phyloP scores from a whole-genome alignment of 2,329 filamentous ascomycete genomes.

The Parastagonospora nodorum region DNA sequence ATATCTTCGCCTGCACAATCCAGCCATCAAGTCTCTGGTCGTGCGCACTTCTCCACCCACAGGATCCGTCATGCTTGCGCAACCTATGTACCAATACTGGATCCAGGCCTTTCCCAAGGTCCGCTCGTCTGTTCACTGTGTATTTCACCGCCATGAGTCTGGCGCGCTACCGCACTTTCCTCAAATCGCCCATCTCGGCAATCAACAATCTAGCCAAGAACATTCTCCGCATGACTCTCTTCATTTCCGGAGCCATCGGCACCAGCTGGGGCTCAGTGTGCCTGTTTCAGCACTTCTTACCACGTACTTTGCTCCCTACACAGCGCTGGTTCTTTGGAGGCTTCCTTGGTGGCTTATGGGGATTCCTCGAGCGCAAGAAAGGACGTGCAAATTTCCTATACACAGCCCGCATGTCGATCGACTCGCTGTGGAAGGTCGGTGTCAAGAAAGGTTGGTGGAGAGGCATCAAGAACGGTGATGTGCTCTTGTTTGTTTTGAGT shows the following conservation, averaged over 20 bases:
- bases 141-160: conserved; percentile 75
- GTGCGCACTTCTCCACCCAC: conserved; percentile 86
- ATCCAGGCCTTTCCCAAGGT: conserved; percentile 80
- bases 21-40: conserved; percentile 80
- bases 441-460: conserved; percentile 88
- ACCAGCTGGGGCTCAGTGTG: conserved; percentile 89
- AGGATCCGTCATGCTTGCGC: conserved; percentile 83
- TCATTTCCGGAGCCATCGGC: conserved; percentile 81
- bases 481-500: conserved; percentile 79
- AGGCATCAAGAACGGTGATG: conserved; percentile 79
- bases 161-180: conserved; percentile 68
- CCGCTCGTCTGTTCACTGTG: conserved; percentile 74
- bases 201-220: conserved; percentile 69
- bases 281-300: conserved; percentile 81
- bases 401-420: conserved; percentile 75
- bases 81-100: conserved; percentile 91
- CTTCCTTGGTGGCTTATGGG: conserved; percentile 83
- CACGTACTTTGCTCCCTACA: conserved; percentile 73
- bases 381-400: conserved; percentile 73
- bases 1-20: conserved; percentile 87
- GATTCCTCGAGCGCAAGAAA: conserved; percentile 70
- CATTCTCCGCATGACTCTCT: conserved; percentile 75
- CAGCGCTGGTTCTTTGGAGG: conserved; percentile 91
- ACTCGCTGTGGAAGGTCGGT: conserved; percentile 91
- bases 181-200: conserved; percentile 70